Conservation (phyloP, 176 grass and related monocot species). For the Dendrocalamus sinicus region DNA sequence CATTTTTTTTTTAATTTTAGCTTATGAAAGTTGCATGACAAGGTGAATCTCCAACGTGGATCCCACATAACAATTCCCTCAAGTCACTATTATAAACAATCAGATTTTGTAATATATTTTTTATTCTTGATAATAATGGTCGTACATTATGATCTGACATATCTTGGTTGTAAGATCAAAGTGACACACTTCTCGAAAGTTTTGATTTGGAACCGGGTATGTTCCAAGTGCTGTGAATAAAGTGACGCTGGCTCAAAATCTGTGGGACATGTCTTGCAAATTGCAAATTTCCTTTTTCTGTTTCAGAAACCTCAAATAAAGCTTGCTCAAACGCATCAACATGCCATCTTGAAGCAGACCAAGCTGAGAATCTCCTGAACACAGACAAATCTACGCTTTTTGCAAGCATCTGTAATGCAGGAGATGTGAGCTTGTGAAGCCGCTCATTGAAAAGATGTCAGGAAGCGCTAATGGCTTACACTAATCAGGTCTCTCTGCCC, state of each 20-base stretch:
- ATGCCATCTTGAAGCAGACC: slow-evolving; percentile 47
- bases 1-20: neutral
- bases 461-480: slow-evolving; percentile 4
- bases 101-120: neutral
- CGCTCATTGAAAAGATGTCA: slow-evolving; percentile 32
- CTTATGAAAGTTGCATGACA: neutral
- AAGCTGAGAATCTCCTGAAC: slow-evolving; percentile 40
- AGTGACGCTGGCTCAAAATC: neutral
- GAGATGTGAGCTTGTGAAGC: slow-evolving; percentile 1
- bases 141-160: neutral
- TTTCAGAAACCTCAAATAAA: slow-evolving; percentile 38
- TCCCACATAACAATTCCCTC: neutral
- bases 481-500: slow-evolving; percentile 42
- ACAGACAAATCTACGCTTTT: slow-evolving; percentile 1
- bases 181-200: neutral
- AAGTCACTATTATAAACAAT: neutral
- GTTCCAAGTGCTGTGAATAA: slow-evolving; percentile 16
- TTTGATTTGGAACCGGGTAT: neutral
- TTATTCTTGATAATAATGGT: neutral
- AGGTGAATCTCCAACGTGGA: neutral
- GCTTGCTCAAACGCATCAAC: neutral
- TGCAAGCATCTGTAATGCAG: slow-evolving; percentile 25
- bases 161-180: neutral
- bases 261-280: slow-evolving; percentile 9
- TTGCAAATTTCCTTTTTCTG: neutral